Evolutionary conservation across 2,329 filamentous ascomycete species (phyloP).

Genomic region (Tolypocladium nubicola): DNA sequence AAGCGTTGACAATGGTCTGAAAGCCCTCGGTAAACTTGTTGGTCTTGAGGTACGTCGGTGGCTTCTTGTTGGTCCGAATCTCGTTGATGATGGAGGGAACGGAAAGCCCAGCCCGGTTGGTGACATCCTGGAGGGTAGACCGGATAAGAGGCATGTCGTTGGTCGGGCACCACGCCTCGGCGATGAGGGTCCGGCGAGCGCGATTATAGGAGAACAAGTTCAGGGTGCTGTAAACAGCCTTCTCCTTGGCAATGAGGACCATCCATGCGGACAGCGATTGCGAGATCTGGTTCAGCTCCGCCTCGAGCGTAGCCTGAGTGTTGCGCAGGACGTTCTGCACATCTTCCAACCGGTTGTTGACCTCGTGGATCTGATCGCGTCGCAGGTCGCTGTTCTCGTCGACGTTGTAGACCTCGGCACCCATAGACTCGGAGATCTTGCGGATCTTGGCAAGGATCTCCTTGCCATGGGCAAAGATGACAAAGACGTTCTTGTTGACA

Average conservation of each 20-base stretch:
- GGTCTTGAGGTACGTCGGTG: slow-evolving; percentile 92
- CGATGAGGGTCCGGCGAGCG: slow-evolving; percentile 89
- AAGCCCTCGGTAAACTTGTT: slow-evolving; percentile 98
- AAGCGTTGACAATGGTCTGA: slow-evolving; percentile 98
- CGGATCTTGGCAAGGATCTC: slow-evolving; percentile 98
- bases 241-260: slow-evolving; percentile 96
- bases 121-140: slow-evolving; percentile 90
- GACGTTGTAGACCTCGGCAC: slow-evolving; percentile 90
- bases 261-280: slow-evolving; percentile 93
- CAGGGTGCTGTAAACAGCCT: slow-evolving; percentile 89
- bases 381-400: slow-evolving; percentile 95
- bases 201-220: slow-evolving; percentile 97
- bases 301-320: slow-evolving; percentile 88
- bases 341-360: slow-evolving; percentile 86
- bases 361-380: slow-evolving; percentile 92
- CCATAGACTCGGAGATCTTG: slow-evolving; percentile 96
- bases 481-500: slow-evolving; percentile 94
- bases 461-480: slow-evolving; percentile 97
- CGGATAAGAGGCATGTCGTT: slow-evolving; percentile 84
- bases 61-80: slow-evolving; percentile 93
- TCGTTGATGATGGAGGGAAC: slow-evolving; percentile 98
- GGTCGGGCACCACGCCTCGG: slow-evolving; percentile 94
- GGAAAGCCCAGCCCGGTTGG: slow-evolving; percentile 88
- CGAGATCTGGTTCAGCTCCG: slow-evolving; percentile 86
- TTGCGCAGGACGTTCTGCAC: slow-evolving; percentile 87